Conservation (phyloP, 2,329 filamentous ascomycete genomes). For the Apiospora pterosperma region DNA sequence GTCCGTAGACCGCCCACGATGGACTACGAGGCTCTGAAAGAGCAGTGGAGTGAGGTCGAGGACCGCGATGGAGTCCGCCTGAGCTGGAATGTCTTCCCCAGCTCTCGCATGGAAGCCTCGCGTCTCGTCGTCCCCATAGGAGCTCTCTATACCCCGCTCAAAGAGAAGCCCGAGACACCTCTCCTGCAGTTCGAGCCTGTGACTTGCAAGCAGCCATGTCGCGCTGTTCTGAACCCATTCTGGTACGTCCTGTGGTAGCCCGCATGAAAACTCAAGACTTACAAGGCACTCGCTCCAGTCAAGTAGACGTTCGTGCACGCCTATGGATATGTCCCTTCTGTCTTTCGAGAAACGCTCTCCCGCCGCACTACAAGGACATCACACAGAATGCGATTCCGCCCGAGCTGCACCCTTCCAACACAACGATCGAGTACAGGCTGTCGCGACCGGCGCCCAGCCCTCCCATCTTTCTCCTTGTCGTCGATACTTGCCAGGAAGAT, state of each 20-base stretch:
- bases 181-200: constrained; percentile 94
- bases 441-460: constrained; percentile 79
- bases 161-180: constrained; percentile 88
- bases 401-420: constrained; percentile 77
- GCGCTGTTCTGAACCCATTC: constrained; percentile 94
- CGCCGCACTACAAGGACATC: constrained; percentile 87
- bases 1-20: constrained; percentile 40
- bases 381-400: constrained; percentile 78
- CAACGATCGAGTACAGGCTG: constrained; percentile 85
- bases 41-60: constrained; percentile 95
- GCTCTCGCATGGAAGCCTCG: constrained; percentile 97
- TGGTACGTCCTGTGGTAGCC: constrained; percentile 57
- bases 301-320: constrained; percentile 78
- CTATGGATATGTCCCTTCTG: constrained; percentile 92
- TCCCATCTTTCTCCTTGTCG: constrained; percentile 83
- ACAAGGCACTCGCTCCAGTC: constrained; percentile 44
- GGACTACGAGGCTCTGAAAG: constrained; percentile 92
- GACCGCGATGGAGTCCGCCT: constrained; percentile 93
- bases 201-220: constrained; percentile 92
- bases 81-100: constrained; percentile 98
- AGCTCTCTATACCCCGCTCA: constrained; percentile 90
- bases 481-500: constrained; percentile 86
- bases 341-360: constrained; percentile 76
- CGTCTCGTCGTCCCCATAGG: constrained; percentile 94
- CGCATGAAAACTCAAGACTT: not conserved